Evolutionary conservation across 768 basidiomycete species (phyloP), one percentile per base, ranked within the genome.

Genomic region (Mycena amicta): DNA sequence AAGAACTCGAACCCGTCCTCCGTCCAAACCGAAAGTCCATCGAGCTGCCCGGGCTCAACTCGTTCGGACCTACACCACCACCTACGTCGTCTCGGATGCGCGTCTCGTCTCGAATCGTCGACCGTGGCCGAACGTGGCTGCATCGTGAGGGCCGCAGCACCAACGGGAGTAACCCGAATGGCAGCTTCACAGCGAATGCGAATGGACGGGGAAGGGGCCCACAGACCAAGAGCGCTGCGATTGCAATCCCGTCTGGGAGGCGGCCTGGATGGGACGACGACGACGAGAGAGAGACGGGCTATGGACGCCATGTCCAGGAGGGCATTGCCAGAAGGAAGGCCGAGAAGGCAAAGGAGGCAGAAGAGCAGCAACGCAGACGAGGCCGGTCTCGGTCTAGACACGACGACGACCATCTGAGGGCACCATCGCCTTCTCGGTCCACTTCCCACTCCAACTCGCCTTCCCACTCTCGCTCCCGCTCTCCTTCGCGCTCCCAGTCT

Each of bases 271-370:
- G 52, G 12, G 54, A 18, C 18, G 30, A 52, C 8, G 54, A 23
- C 18, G 49, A 22, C 43, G 50, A 56, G 37, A 8, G 1, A 16
- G 62, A 64, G 47, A 60, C 59, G 55, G 62, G 62, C 26, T 64
- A 64, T 29, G 59, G 59, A 18, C 2, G 30, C 3, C 56, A 64
- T 55, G 59, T 27, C 5, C 12, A 50, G 28, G 59, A 57, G 56
- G 62, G 62, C 11, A 64, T 64, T 15, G 62, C 58, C n/a, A 20
- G 56, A 43, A 11, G 59, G 30, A 60, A 60, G 59, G 39, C 30
- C 29, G 59, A 64, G 59, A 25, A 12, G 8, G 55, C 13, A 41
- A 26, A 50, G 54, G 41, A 28, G 49, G 40, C 13, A 13, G 23
- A 40, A 29, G 22, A 41, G 53, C 47, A 41, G 25, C 23, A 49